Percentiles rank a stretch among this genome's conserved stretches.
phyloP scores from a whole-genome alignment of 139 green algal species.

The Closterium sp. region DNA sequence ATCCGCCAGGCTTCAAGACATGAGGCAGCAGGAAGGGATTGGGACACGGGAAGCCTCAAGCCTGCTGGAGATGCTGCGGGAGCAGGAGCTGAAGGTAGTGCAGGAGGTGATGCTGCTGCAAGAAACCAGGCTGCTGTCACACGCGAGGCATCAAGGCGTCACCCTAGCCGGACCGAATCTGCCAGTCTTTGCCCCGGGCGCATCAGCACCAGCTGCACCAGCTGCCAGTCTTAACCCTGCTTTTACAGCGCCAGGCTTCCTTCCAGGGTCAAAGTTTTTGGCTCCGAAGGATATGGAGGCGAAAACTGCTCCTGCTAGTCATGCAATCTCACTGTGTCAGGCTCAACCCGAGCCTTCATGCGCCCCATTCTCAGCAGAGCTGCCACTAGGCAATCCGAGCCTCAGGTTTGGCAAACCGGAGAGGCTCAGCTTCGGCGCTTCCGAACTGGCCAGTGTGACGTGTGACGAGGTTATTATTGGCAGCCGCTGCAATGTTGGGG shows the following conservation, averaged over 20 bases:
- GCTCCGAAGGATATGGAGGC: too few relatives aligned
- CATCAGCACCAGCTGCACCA: too few relatives aligned
- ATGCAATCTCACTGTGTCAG: too few relatives aligned
- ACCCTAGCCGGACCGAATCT: too few relatives aligned
- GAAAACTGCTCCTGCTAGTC: too few relatives aligned
- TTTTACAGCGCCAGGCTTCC: too few relatives aligned
- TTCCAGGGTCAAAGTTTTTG: too few relatives aligned
- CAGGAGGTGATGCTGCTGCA: not conserved
- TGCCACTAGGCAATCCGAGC: not conserved
- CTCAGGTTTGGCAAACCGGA: not conserved
- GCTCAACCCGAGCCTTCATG: too few relatives aligned
- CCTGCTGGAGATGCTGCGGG: not conserved
- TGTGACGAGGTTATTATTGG: not conserved
- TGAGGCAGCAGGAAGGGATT: not conserved
- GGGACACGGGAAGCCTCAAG: not conserved
- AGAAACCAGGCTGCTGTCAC: not conserved
- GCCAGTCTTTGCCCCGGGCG: too few relatives aligned
- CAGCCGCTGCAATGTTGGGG: not conserved
- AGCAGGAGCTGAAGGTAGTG: not conserved
- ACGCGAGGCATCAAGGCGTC: too few relatives aligned
- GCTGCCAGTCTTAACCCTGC: too few relatives aligned
- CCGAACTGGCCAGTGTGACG: not conserved
- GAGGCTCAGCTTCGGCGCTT: not conserved
- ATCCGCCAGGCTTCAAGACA: not conserved
- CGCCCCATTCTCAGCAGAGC: too few relatives aligned